Percentiles rank a stretch among this genome's conserved stretches.
These are phyloP conservation scores for Pestalotiopsis sp. DNA, from an alignment of 2,329 filamentous ascomycete species.

Conservation along the genomic window DNA sequence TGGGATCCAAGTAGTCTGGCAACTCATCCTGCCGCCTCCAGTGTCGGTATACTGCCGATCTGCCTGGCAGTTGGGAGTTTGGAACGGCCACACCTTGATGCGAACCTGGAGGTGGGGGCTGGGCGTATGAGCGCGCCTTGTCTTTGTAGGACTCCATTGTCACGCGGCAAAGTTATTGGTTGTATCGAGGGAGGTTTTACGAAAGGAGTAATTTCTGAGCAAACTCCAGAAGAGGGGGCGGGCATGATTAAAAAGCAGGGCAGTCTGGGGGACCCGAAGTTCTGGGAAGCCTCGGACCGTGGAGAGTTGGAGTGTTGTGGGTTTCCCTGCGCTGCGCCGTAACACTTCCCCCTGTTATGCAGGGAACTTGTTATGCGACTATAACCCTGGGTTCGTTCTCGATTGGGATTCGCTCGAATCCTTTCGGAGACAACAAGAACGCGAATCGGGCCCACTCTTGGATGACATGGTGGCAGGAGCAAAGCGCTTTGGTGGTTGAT, in stretches of 20 bases:
- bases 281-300: not conserved
- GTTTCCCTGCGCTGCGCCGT: not conserved
- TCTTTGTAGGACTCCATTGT: not conserved
- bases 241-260: not conserved
- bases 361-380: not conserved
- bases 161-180: not conserved
- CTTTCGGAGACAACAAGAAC: not conserved
- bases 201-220: not conserved
- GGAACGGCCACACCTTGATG: not conserved
- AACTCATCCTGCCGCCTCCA: not conserved
- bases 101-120: not conserved
- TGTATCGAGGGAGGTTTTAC: not conserved
- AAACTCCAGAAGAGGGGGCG: not conserved
- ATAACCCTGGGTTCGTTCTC: not conserved
- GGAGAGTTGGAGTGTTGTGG: not conserved
- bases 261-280: not conserved
- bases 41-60: not conserved
- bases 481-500: not conserved
- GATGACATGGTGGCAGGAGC: not conserved
- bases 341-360: not conserved
- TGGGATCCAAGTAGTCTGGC: not conserved
- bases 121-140: not conserved
- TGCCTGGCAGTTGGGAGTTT: not conserved
- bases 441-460: not conserved
- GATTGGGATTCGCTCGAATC: not conserved